Evolutionary conservation across 305 asterid genomes (phyloP).

Genomic region (Fraxinus paxiana): DNA sequence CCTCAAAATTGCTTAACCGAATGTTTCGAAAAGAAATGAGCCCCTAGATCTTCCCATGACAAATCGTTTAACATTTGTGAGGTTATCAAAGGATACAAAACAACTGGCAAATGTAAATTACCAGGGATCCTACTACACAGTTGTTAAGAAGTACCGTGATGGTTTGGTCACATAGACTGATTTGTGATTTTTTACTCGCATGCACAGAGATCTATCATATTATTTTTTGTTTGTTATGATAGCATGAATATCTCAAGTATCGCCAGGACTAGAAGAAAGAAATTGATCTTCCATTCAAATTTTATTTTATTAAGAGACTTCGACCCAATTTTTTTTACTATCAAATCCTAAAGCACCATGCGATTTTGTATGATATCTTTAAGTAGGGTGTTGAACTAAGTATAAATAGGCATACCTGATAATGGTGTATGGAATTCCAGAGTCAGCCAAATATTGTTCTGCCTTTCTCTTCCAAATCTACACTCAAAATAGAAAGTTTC

Average conservation of each 20-base stretch:
- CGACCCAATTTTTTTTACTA: background rate
- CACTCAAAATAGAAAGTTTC: background rate
- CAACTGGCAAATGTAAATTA: background rate
- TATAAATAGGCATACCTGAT: slow-evolving; percentile 49
- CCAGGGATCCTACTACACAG: background rate
- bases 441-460: slow-evolving; percentile 78
- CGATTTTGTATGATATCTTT: background rate
- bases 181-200: background rate
- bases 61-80: background rate
- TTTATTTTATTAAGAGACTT: background rate
- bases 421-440: slow-evolving; percentile 87
- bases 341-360: background rate
- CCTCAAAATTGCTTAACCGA: background rate
- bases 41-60: background rate
- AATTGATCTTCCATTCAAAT: background rate
- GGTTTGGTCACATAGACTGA: background rate
- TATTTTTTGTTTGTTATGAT: background rate
- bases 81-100: background rate
- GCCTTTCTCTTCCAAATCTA: slow-evolving; percentile 76
- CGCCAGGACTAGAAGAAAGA: background rate
- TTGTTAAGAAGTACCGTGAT: background rate
- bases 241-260: background rate
- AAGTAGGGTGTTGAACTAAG: background rate
- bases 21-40: background rate
- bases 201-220: background rate